phyloP scores from a whole-genome alignment of 768 basidiomycete genomes.

The Boletus vinaceobasis region DNA sequence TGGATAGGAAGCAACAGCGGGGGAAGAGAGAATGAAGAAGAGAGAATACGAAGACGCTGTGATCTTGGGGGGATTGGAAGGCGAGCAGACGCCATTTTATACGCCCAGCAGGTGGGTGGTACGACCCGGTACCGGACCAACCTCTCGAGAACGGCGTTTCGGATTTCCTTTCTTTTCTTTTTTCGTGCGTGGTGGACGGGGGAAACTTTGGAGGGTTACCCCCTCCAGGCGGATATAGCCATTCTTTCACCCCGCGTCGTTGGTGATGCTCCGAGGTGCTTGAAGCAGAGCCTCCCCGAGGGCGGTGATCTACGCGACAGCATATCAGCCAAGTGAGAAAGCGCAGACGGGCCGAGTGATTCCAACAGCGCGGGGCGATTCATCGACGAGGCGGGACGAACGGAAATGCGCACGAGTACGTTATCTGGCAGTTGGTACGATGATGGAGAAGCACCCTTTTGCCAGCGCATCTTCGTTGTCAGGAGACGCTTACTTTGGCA shows the following conservation, averaged over 20 bases:
- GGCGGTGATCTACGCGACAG: constrained; percentile 6
- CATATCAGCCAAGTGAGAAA: constrained; percentile 7
- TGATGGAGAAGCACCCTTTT: constrained; percentile 11
- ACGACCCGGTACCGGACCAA: neutral
- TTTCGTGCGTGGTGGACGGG: constrained; percentile 7
- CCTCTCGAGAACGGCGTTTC: constrained; percentile 15
- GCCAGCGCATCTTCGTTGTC: constrained; percentile 1
- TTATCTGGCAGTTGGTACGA: constrained; percentile 8
- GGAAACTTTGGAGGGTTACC: neutral
- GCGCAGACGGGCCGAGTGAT: neutral
- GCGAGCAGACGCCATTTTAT: constrained; percentile 8
- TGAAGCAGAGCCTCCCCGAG: neutral
- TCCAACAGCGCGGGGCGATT: neutral
- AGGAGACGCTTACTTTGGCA: constrained; percentile 19
- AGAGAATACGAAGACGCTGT: neutral
- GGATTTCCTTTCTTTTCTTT: constrained; percentile 3
- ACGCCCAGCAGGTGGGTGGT: constrained; percentile 4
- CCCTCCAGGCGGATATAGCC: constrained; percentile 10
- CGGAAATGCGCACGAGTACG: constrained; percentile 16
- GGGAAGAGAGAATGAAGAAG: neutral
- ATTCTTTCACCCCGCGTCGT: constrained; percentile 3
- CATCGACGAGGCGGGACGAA: neutral
- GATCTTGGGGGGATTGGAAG: neutral
- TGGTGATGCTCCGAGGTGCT: neutral
- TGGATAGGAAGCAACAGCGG: neutral